Evolutionary conservation across 1,284 basidiomycete genomes (phyloP).

Genomic region (Abortiporus biennis): DNA sequence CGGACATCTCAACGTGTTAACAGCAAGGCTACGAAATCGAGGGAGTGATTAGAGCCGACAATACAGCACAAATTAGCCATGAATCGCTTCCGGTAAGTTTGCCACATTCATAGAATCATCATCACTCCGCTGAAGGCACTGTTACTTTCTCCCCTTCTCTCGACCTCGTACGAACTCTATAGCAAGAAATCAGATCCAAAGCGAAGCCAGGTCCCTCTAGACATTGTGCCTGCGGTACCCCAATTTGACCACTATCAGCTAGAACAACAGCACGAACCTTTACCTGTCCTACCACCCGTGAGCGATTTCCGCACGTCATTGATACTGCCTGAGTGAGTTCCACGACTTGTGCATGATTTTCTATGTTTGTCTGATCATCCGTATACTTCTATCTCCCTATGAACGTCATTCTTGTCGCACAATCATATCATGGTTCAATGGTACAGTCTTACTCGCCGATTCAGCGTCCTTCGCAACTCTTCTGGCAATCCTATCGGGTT

Average conservation of each 20-base stretch:
- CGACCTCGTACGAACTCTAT: conserved; percentile 23
- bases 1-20: conserved; percentile 50
- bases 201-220: conserved; percentile 32
- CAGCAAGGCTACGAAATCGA: conserved; percentile 42
- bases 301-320: conserved; percentile 78
- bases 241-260: conserved; percentile 21
- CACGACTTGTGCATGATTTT: background rate
- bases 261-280: conserved; percentile 26
- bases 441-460: conserved; percentile 68
- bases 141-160: background rate
- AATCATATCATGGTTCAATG: conserved; percentile 17
- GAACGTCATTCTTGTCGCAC: background rate
- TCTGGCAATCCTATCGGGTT: conserved; percentile 58
- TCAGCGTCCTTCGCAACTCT: conserved; percentile 66
- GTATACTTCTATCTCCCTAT: conserved; percentile 4
- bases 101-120: conserved; percentile 14
- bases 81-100: conserved; percentile 75
- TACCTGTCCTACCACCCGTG: conserved; percentile 55
- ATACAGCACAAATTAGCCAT: conserved; percentile 35
- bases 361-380: too few species aligned
- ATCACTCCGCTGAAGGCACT: conserved; percentile 1
- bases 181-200: conserved; percentile 65
- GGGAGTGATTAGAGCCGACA: conserved; percentile 13
- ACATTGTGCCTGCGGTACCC: conserved; percentile 18
- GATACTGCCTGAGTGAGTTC: conserved; percentile 73